A percentile compares a stretch with the other conserved stretches of the same genome.
These are phyloP conservation scores for Canavalia ensiformis DNA, from an alignment of 306 rosid genomes.

Conservation along the genomic window DNA sequence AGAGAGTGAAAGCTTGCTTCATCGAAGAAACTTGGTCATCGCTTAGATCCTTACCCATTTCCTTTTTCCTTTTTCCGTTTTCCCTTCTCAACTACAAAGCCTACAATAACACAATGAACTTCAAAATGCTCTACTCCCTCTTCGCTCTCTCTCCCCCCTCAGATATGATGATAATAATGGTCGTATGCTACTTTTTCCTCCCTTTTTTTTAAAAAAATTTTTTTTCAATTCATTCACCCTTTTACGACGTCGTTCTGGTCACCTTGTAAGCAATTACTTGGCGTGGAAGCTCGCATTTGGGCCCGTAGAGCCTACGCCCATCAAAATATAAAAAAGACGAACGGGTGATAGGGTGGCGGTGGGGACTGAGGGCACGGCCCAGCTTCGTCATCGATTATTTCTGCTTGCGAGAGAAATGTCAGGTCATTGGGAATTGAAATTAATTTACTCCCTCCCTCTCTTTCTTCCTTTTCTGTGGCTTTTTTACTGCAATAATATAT, in stretches of 20 bases:
- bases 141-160: not conserved
- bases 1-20: conserved; percentile 96
- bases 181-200: not conserved
- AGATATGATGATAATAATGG: not conserved
- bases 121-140: conserved; percentile 9
- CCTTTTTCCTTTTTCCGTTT: conserved; percentile 31
- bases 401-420: conserved; percentile 6
- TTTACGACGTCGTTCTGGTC: conserved; percentile 40
- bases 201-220: too few relatives aligned
- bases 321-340: not conserved
- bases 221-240: not conserved
- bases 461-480: too few relatives aligned
- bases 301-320: conserved; percentile 38
- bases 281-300: not conserved
- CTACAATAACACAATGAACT: not conserved
- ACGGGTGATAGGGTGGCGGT: not conserved
- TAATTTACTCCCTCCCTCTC: not conserved
- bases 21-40: conserved; percentile 90
- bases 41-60: conserved; percentile 95
- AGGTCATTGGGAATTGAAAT: conserved; percentile 15
- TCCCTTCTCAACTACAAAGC: not conserved
- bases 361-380: not conserved
- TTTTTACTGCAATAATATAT: too few relatives aligned
- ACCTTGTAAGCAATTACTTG: not conserved
- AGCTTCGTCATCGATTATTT: conserved; percentile 25